A percentile compares a stretch with the other conserved stretches of the same genome.
These are phyloP conservation scores for Lachnellula occidentalis DNA, from an alignment of 2,329 filamentous ascomycete genomes.

Conservation along the genomic window DNA sequence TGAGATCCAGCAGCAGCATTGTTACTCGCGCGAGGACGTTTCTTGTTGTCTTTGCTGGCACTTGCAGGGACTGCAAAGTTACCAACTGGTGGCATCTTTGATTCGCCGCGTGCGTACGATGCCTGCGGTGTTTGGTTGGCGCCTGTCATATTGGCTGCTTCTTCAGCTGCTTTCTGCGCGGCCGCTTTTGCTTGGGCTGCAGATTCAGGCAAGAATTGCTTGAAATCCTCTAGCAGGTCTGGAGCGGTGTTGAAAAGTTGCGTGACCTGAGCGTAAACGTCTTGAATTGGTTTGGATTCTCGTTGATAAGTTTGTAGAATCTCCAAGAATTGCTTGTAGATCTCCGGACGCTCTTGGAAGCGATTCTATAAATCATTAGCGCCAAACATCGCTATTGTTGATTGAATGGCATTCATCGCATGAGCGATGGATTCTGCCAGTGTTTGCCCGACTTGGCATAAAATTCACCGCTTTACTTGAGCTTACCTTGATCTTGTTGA, in stretches of 20 bases:
- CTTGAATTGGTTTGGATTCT: conserved; percentile 96
- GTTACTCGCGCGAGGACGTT: conserved; percentile 54
- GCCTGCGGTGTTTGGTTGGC: conserved; percentile 50
- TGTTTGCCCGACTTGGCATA: background rate
- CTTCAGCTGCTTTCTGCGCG: conserved; percentile 53
- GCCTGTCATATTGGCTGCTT: conserved; percentile 42
- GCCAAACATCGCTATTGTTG: background rate
- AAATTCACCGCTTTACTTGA: conserved; percentile 6
- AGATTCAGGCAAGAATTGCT: conserved; percentile 94
- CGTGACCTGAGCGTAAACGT: conserved; percentile 96
- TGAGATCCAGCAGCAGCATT: conserved; percentile 32
- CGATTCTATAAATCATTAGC: conserved; percentile 62
- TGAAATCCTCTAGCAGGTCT: conserved; percentile 95
- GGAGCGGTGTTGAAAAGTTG: conserved; percentile 88
- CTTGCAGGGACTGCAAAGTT: conserved; percentile 83
- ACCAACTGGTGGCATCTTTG: conserved; percentile 83
- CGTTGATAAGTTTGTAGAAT: conserved; percentile 97
- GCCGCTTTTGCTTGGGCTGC: conserved; percentile 61
- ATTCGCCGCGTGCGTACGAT: conserved; percentile 43
- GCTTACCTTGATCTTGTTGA: conserved; percentile 96
- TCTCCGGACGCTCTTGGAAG: conserved; percentile 92
- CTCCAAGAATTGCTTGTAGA: conserved; percentile 98
- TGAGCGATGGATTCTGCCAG: background rate
- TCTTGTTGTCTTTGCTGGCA: conserved; percentile 85
- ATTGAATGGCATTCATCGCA: background rate